Evolutionary conservation across 2,329 filamentous ascomycete species (phyloP), one percentile per base, ranked within the genome.

Genomic region (Thelonectria discophora): DNA sequence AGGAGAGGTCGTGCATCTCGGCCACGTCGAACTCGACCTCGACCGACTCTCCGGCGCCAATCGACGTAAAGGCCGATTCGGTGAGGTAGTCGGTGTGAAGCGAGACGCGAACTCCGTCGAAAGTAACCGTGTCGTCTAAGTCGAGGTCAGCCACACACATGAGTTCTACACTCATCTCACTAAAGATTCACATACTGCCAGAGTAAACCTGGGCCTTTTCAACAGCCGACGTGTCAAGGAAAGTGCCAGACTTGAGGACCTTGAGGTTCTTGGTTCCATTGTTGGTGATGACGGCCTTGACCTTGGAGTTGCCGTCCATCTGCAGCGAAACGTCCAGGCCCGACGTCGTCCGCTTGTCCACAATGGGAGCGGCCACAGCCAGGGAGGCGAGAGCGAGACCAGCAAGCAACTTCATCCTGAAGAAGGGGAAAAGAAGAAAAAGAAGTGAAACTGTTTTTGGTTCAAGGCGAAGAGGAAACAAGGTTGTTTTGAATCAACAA

Each of bases 281-380:
- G 78, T 86, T 86, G 65, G 81, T 85, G 61, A 87, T 77, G 47
- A 76, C 74, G 30, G 83, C 82, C 75, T 84, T 84, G 65, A 87
- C 78, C 55, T 77, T 78, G n/a, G 82, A 80, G 75, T 86, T 86
- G 60, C 80, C 81, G 20, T 79, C 72, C 67, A 80, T 76, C 72
- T 82, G 75, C 58, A 85, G 78, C 69, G 80, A 75, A 62, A 82
- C 79, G 18, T 80, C 74, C 51, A 82, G 72, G 55, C 80, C 77
- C 3, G 63, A 77, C 70, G 70, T 77, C 70, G 69, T 80, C 70
- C 75, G 79, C 62, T 67, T 63, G 5, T 63, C 59, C 53, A 59
- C 54, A 34, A 71, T 58, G 47, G 69, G 69, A 49, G 67, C 66
- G 60, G 69, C 69, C 42, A 63, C 30, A 58, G 68, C 67, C 63